phyloP scores from a whole-genome alignment of 2,329 filamentous ascomycete species.

The Xylariaceae sp. region DNA sequence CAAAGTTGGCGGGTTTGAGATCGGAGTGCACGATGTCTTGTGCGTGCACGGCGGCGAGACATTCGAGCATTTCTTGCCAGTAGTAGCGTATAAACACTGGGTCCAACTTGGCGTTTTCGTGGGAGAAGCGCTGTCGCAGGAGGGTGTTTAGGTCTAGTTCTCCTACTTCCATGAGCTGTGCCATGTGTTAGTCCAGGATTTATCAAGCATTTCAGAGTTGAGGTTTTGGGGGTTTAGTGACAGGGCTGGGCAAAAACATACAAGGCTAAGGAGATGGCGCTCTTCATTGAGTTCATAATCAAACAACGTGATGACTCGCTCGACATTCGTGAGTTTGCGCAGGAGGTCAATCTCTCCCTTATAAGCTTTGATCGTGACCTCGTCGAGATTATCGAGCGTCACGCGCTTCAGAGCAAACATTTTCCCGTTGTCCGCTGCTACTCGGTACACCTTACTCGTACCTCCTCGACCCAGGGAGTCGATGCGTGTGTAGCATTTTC shows the following conservation, averaged over 20 bases:
- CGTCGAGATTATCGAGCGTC: slow-evolving; percentile 85
- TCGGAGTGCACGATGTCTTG: slow-evolving; percentile 95
- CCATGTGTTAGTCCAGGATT: no score
- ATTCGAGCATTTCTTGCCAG: slow-evolving; percentile 99
- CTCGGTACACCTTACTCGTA: slow-evolving; percentile 90
- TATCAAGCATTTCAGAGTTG: no score
- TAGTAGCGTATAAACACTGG: slow-evolving; percentile 92
- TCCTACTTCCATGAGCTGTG: slow-evolving; percentile 91
- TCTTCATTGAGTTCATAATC: slow-evolving; percentile 94
- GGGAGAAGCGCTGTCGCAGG: slow-evolving; percentile 69
- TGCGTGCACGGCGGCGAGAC: slow-evolving; percentile 83
- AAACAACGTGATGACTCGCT: slow-evolving; percentile 84
- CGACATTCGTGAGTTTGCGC: slow-evolving; percentile 75
- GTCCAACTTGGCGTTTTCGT: slow-evolving; percentile 74
- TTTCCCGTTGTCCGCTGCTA: slow-evolving; percentile 95
- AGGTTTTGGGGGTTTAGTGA: no score
- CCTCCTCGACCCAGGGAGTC: slow-evolving; percentile 90
- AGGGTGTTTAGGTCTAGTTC: slow-evolving; percentile 90
- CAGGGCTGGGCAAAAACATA: slow-evolving; percentile 42
- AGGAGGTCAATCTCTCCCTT: slow-evolving; percentile 95
- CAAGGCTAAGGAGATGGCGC: slow-evolving; percentile 82
- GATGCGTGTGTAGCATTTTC: slow-evolving; percentile 83
- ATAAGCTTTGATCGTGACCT: slow-evolving; percentile 77
- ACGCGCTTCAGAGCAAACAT: slow-evolving; percentile 94
- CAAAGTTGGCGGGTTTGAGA: slow-evolving; percentile 95